Evolutionary conservation across 75 land plant species (phyloP), one percentile per base, ranked within the genome.

Genomic region (Sequoia sempervirens): DNA sequence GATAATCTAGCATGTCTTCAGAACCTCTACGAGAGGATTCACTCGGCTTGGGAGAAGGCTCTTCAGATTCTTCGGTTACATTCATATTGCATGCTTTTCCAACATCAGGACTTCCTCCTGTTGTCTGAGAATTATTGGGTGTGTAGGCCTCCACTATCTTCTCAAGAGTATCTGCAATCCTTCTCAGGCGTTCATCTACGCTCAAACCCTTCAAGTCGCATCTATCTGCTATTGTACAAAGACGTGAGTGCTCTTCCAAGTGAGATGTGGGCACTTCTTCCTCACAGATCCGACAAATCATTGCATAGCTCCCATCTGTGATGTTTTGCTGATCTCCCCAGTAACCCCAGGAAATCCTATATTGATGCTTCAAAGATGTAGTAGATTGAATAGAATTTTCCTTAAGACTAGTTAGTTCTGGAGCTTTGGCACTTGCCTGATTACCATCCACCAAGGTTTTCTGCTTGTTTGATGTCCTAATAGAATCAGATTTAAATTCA

Each of bases 231-330:
- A 93, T 83, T 37, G 99, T 92, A 87, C 99, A 98, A 45, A 94
- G 85, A 72, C 92, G 88, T 46, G 95, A 98, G 87, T 98, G 99
- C 26, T 93, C 96, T 83, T 96, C 96, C 84, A 98, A 88, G 87
- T 89, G 93, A 41, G 86, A 86, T 26, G 95, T 96, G 32, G 92
- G 95, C 81, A 98, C 95, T 75, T 96, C 94, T 68, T 98, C 99
- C 88, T 98, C 99, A 85, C 99, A 98, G 85, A 98, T 98, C 56
- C 98, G 93, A 87, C 99, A 98, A 56, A 96, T 94, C 79, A 98
- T 93, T 79, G 90, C 88, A 76, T 83, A 52, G 58, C 46, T 89
- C 20, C 91, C 96, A n/a, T 97, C 97, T 58, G 88, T 84, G 76
- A 85, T 28, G 84, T 82, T 92, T 80, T 79, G 89, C 56, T 91